phyloP scores from a whole-genome alignment of 2,329 filamentous ascomycete species.

The Ilyonectria destructans region DNA sequence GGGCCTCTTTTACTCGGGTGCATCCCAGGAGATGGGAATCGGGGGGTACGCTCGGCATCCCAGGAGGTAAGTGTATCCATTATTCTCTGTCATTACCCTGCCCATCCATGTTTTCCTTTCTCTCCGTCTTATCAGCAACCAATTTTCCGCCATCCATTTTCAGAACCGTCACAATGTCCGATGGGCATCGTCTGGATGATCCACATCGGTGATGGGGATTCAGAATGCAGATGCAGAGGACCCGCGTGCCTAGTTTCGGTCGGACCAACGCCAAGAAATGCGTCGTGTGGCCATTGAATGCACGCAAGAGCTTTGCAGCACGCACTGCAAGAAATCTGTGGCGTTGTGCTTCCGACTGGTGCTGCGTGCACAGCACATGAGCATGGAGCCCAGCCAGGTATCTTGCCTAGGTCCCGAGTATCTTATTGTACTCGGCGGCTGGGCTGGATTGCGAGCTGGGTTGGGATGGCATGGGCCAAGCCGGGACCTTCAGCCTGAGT shows the following conservation, averaged over 20 bases:
- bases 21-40: not conserved
- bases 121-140: not conserved
- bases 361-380: slow-evolving; percentile 23
- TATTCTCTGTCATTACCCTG: slow-evolving; percentile 1
- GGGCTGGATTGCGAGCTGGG: slow-evolving; percentile 27
- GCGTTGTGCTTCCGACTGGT: slow-evolving; percentile 33
- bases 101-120: slow-evolving; percentile 4
- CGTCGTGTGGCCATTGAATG: slow-evolving; percentile 14
- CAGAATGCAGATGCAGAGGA: slow-evolving; percentile 26
- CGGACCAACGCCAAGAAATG: slow-evolving; percentile 22
- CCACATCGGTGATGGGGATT: slow-evolving; percentile 13
- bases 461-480: slow-evolving; percentile 28
- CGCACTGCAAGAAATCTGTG: slow-evolving; percentile 36
- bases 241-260: slow-evolving; percentile 25
- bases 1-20: not conserved
- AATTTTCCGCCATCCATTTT: not conserved
- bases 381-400: slow-evolving; percentile 32
- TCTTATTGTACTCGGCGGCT: slow-evolving; percentile 33
- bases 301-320: slow-evolving; percentile 34
- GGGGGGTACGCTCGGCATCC: not conserved
- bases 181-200: slow-evolving; percentile 14
- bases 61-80: slow-evolving; percentile 15
- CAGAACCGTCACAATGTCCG: slow-evolving; percentile 11
- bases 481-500: slow-evolving; percentile 21
- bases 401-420: slow-evolving; percentile 31